Percentiles rank a stretch among this genome's conserved stretches.
These are phyloP conservation scores for Eucalyptus guilfoylei DNA, from an alignment of 345 rosid species.

Conservation along the genomic window DNA sequence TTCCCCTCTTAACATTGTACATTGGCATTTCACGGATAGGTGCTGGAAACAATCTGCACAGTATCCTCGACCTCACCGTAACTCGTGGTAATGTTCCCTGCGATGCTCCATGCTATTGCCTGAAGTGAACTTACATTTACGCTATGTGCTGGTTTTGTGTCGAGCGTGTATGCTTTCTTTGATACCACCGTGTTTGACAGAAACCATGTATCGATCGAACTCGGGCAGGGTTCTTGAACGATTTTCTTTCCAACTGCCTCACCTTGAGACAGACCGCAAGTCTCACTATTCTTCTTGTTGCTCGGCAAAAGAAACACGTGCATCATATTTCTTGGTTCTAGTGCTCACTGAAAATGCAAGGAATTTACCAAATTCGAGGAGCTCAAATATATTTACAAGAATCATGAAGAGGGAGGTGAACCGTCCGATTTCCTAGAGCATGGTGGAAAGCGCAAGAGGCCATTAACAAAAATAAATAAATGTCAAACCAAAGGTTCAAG, in stretches of 20 bases:
- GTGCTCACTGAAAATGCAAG: not conserved
- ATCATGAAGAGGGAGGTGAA: not conserved
- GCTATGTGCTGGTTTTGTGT: not conserved
- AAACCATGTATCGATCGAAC: not conserved
- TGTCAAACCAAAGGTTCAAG: not conserved
- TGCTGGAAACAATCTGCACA: not conserved
- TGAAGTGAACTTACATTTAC: not conserved
- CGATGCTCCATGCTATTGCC: not conserved
- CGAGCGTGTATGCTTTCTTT: not conserved
- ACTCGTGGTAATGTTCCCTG: not conserved
- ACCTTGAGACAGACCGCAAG: not conserved
- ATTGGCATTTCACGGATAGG: not conserved
- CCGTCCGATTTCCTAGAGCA: not conserved
- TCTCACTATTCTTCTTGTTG: not conserved
- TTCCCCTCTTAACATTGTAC: not conserved
- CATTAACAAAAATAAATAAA: not conserved
- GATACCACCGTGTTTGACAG: not conserved
- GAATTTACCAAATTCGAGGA: not conserved
- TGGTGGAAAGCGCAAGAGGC: not conserved
- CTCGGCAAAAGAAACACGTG: not conserved
- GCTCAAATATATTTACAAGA: not conserved
- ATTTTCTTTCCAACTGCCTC: not conserved
- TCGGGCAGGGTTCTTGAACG: not conserved
- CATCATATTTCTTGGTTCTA: not conserved
- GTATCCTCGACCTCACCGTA: not conserved